A percentile compares a stretch with the other conserved stretches of the same genome.
These are phyloP conservation scores for Arthrinium phaeospermum DNA, from an alignment of 2,329 filamentous ascomycete genomes.

Conservation along the genomic window DNA sequence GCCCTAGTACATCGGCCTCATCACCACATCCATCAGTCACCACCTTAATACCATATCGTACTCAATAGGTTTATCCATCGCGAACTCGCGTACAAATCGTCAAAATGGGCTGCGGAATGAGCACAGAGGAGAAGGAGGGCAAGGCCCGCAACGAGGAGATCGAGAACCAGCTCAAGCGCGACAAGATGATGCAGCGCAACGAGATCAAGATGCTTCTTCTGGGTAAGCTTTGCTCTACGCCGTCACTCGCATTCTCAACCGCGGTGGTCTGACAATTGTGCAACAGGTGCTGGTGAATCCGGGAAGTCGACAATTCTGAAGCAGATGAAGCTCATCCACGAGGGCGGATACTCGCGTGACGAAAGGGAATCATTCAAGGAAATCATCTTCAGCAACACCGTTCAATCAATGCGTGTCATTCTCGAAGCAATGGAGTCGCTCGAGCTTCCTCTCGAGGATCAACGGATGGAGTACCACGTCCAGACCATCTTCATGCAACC, in stretches of 20 bases:
- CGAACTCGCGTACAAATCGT: conserved; percentile 40
- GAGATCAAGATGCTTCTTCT: conserved; percentile 99
- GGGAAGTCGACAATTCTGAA: conserved; percentile 94
- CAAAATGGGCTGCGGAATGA: conserved; percentile 99
- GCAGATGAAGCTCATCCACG: conserved; percentile 99
- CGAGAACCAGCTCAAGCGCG: conserved; percentile 97
- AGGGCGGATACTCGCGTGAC: conserved; percentile 97
- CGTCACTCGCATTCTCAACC: conserved; percentile 19
- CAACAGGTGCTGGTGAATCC: conserved; percentile 91
- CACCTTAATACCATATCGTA: not conserved
- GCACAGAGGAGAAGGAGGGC: conserved; percentile 99
- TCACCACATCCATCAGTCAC: not conserved
- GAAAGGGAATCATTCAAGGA: conserved; percentile 74
- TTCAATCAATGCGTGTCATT: conserved; percentile 73
- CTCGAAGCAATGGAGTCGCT: conserved; percentile 73
- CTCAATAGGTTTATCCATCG: conserved; percentile 23
- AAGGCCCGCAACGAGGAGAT: conserved; percentile 99
- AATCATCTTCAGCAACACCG: conserved; percentile 74
- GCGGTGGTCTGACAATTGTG: not conserved
- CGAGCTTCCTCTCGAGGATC: conserved; percentile 84
- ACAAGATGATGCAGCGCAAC: conserved; percentile 98
- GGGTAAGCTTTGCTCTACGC: conserved; percentile 64
- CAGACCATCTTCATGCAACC: conserved; percentile 99
- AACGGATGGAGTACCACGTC: conserved; percentile 94
- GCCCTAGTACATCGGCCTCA: not conserved